Evolutionary conservation across 1,284 basidiomycete genomes (phyloP), one percentile per base, ranked within the genome.

Genomic region (Trametes hirsuta): DNA sequence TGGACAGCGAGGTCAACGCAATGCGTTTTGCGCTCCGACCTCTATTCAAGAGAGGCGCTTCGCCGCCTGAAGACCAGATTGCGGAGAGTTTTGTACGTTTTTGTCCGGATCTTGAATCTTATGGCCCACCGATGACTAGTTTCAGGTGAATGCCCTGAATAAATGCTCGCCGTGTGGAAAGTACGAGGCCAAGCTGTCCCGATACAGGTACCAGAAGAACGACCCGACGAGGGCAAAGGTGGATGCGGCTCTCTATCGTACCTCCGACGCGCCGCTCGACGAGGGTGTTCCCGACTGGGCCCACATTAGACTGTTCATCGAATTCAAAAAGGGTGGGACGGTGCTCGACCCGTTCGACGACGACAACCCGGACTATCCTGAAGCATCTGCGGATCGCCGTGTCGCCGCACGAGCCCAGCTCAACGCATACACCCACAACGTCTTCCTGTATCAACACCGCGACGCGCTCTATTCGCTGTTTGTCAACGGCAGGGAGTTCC

Each of bases 401-500:
- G 24, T 25, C 10, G 21, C 18, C 12, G 22, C 11, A 15, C 53
- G 53, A 3, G 41, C 53, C 8, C 45, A 54, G 24, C 37, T 54
- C 14, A 47, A 41, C 12, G 22, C 53, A 22, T 30, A 54, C 21
- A 45, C 46, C 0, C 53, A 41, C 36, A 25, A 47, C 34, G 8
- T 14, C 15, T 47, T 54, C 24, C 45, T 47, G 1, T 47, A 47
- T 15, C 53, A 54, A 21, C 45, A 54, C 11, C 53, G 53, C 15
- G 47, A 22, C 15, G 22, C 24, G 6, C 34, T 54, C 15, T 47
- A 30, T 37, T 25, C 53, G 0, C 53, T 54, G n/a, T 40, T 47
- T 37, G 18, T 54, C 53, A 47, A 35, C n/a, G 45, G 45, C 11
- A 37, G 39, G 11, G 6, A 46, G 24, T 53, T 56, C 14, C 64